Evolutionary conservation across 768 basidiomycete genomes (phyloP).

Genomic region (Tricholoma saponaceum): DNA sequence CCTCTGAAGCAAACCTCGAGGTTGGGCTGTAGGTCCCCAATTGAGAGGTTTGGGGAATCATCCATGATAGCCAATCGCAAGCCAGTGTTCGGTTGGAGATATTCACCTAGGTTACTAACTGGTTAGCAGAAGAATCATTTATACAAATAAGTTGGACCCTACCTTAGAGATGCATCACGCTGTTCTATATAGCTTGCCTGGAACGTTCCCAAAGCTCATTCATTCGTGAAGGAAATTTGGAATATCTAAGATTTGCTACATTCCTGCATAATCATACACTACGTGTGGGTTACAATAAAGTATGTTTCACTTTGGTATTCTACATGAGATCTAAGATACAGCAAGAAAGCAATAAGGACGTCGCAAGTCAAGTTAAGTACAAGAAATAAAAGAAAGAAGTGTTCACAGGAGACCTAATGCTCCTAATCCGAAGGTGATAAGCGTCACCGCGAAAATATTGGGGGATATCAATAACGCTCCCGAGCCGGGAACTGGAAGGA

Average conservation of each 20-base stretch:
- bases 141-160: no score
- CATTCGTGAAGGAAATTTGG: background rate
- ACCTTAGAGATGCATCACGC: no score
- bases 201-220: no score
- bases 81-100: no score
- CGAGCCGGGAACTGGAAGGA: conserved; percentile 57
- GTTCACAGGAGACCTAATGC: background rate
- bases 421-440: conserved; percentile 14
- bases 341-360: background rate
- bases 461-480: conserved; percentile 27
- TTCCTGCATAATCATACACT: background rate
- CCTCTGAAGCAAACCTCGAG: no score
- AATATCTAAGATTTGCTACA: background rate
- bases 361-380: background rate
- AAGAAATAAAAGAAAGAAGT: background rate
- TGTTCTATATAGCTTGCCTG: no score
- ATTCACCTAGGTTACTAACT: no score
- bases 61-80: no score
- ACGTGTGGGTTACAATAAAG: background rate
- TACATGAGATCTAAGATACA: background rate
- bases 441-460: conserved; percentile 15
- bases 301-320: background rate
- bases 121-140: no score
- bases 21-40: no score
- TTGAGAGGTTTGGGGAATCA: no score